phyloP scores from a whole-genome alignment of 495 filamentous ascomycete species.

The Xylaria longipes region DNA sequence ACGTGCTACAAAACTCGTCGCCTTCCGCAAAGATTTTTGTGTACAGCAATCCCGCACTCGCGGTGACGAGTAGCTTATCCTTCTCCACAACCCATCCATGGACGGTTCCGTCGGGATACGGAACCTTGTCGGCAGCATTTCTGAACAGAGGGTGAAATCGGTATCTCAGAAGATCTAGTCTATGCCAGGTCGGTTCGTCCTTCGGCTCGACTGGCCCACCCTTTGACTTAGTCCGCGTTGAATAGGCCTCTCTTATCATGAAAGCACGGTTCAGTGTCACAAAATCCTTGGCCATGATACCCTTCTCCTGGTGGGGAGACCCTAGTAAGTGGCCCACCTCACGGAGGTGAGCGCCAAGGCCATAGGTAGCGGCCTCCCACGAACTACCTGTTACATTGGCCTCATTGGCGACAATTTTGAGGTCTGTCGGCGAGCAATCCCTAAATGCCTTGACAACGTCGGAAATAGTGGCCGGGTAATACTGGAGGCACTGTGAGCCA shows the following conservation, averaged over 20 bases:
- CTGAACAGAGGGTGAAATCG: conserved; percentile 90
- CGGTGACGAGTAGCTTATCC: conserved; percentile 79
- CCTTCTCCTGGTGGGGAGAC: conserved; percentile 83
- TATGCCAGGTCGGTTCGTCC: conserved; percentile 89
- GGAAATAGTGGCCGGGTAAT: conserved; percentile 82
- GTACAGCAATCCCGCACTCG: conserved; percentile 79
- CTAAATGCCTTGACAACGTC: conserved; percentile 85
- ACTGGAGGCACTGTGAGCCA: conserved; percentile 87
- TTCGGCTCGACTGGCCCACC: conserved; percentile 74
- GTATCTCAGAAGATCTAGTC: conserved; percentile 85
- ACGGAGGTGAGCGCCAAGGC: conserved; percentile 90
- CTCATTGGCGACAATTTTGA: conserved; percentile 80
- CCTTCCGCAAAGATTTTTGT: conserved; percentile 80
- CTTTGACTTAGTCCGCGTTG: conserved; percentile 80
- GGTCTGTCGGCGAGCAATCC: conserved; percentile 88
- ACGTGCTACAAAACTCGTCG: conserved; percentile 75
- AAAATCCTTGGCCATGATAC: conserved; percentile 90
- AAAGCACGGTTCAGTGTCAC: conserved; percentile 84
- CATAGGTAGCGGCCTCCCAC: conserved; percentile 90
- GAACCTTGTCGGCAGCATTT: conserved; percentile 74
- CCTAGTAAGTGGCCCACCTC: conserved; percentile 88
- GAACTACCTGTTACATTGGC: conserved; percentile 82
- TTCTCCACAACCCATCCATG: conserved; percentile 88
- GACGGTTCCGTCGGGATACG: conserved; percentile 74
- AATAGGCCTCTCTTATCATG: conserved; percentile 76